Percentiles rank a stretch among this genome's conserved stretches.
Evolutionary conservation across 129 eudicot genomes (phyloP).

Genomic region (Helianthus tuberosus): DNA sequence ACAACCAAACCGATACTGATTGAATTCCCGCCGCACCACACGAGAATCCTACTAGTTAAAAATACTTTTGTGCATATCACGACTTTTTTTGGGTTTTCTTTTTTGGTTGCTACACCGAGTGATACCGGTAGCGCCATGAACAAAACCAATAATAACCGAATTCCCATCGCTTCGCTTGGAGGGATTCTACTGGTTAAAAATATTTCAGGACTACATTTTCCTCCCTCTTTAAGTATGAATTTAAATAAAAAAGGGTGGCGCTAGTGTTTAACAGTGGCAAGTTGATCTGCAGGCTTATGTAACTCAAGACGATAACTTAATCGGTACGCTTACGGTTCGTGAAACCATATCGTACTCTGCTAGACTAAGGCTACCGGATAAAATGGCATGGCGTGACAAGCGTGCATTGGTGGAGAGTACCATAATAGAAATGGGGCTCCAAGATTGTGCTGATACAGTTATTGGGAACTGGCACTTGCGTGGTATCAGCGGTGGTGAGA

Average conservation of each 20-base stretch:
- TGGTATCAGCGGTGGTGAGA: slow-evolving; percentile 97
- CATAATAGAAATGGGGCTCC: slow-evolving; percentile 96
- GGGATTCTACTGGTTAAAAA: no score
- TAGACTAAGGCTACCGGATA: slow-evolving; percentile 75
- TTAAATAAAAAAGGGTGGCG: no score
- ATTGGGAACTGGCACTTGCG: slow-evolving; percentile 98
- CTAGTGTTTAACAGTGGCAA: neutral
- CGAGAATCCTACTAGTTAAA: no score
- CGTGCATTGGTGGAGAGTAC: slow-evolving; percentile 89
- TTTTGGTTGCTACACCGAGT: no score
- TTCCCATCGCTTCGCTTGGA: no score
- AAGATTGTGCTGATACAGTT: slow-evolving; percentile 97
- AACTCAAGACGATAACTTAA: slow-evolving; percentile 96
- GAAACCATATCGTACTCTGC: slow-evolving; percentile 96
- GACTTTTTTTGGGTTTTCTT: no score
- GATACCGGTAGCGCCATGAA: neutral
- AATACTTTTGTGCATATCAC: no score
- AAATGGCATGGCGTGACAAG: slow-evolving; percentile 82
- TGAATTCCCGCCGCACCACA: no score
- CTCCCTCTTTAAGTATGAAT: no score
- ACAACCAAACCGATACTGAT: no score
- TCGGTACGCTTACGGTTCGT: slow-evolving; percentile 97
- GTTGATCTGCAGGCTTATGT: slow-evolving; percentile 77
- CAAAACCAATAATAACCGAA: no score
- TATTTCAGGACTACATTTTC: no score